phyloP scores from a whole-genome alignment of 805 yeast species.

The Scheffersomyces ergatensis region DNA sequence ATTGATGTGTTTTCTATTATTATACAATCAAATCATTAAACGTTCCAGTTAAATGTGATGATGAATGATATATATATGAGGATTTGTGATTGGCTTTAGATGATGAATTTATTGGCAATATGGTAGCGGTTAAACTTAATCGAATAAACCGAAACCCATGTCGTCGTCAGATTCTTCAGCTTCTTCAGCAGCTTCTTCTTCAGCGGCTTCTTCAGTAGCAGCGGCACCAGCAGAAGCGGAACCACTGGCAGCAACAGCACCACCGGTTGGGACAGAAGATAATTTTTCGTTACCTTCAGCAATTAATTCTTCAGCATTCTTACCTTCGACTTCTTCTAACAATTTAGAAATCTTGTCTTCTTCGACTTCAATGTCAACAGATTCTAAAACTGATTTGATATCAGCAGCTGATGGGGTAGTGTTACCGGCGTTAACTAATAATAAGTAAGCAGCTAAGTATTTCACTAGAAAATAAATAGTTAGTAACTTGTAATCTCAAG shows the following conservation, averaged over 20 bases:
- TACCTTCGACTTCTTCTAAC: slow-evolving; percentile 88
- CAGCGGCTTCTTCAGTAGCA: slow-evolving; percentile 72
- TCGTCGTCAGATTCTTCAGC: slow-evolving; percentile 72
- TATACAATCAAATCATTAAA: neutral
- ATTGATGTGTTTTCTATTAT: neutral
- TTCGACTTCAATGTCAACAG: slow-evolving; percentile 96
- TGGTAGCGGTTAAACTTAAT: slow-evolving; percentile 62
- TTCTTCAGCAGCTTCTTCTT: slow-evolving; percentile 63
- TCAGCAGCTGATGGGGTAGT: slow-evolving; percentile 91
- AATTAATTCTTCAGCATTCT: slow-evolving; percentile 84
- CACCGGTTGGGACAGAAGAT: slow-evolving; percentile 97
- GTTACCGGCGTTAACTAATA: slow-evolving; percentile 96
- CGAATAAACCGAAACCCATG: slow-evolving; percentile 98
- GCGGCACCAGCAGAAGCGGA: slow-evolving; percentile 71
- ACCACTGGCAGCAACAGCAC: slow-evolving; percentile 84
- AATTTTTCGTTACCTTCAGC: slow-evolving; percentile 95
- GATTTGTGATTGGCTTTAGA: neutral
- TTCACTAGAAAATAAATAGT: slow-evolving; percentile 47
- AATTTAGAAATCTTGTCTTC: slow-evolving; percentile 79
- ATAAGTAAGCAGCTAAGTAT: slow-evolving; percentile 99
- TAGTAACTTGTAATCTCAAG: no score
- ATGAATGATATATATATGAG: neutral
- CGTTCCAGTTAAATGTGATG: no score
- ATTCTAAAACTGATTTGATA: slow-evolving; percentile 81
- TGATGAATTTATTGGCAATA: no score